Evolutionary conservation across 2,329 filamentous ascomycete species (phyloP).

Genomic region (Exophiala lecanii-corni): DNA sequence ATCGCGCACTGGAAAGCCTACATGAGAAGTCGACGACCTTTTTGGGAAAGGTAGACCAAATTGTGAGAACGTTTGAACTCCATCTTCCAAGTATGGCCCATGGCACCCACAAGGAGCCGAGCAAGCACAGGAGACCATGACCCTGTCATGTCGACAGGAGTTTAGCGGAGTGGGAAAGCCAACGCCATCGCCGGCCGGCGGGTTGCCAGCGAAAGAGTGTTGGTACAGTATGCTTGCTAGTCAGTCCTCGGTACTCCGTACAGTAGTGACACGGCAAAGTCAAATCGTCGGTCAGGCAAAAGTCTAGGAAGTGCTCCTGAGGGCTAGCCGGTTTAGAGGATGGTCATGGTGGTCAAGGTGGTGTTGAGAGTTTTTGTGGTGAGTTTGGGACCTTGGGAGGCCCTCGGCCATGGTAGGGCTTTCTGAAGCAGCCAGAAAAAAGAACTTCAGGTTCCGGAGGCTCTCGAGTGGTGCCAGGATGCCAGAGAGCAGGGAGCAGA

Average conservation of each 20-base stretch:
- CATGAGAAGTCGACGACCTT: constrained; percentile 15
- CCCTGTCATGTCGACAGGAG: constrained; percentile 4
- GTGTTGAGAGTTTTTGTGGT: constrained; percentile 2
- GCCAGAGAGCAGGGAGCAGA: too few relatives aligned
- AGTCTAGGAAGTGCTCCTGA: too few relatives aligned
- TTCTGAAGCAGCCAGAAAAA: constrained; percentile 14
- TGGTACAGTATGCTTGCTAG: too few relatives aligned
- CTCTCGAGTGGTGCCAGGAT: constrained; percentile 1
- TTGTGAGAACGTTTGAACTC: constrained; percentile 9
- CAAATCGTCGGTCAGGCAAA: neutral
- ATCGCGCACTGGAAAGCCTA: constrained; percentile 18
- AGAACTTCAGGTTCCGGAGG: constrained; percentile 10
- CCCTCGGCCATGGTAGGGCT: neutral
- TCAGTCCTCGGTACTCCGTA: too few relatives aligned
- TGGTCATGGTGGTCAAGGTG: too few relatives aligned
- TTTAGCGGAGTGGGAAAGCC: neutral
- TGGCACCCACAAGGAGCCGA: neutral
- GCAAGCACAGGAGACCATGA: neutral
- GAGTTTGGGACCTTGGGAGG: neutral
- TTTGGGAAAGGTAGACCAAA: constrained; percentile 15
- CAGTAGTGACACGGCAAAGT: neutral
- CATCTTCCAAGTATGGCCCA: neutral
- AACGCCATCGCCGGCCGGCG: neutral
- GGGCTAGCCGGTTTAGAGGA: too few relatives aligned
- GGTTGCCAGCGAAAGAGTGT: neutral